Conservation (phyloP, 768 basidiomycete genomes). For the Terana coerulea region DNA sequence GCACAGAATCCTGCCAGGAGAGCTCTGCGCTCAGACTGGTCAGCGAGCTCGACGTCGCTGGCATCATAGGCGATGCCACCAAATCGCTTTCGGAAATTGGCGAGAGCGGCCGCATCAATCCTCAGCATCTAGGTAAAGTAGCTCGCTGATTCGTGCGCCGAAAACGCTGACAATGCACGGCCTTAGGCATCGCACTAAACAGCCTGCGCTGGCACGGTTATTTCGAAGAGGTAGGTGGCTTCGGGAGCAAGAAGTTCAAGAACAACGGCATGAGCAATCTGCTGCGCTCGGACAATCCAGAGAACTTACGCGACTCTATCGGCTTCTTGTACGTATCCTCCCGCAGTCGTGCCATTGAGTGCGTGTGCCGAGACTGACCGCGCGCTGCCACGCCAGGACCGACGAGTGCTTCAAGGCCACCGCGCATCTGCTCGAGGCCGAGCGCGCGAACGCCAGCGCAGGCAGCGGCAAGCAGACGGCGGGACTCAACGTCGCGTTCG, state of each 20-base stretch:
- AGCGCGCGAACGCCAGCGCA: not conserved
- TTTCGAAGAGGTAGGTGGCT: conserved; percentile 11
- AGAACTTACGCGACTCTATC: conserved; percentile 6
- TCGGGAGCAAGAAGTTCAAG: conserved; percentile 7
- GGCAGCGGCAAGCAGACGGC: not conserved
- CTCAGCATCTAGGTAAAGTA: conserved; percentile 5
- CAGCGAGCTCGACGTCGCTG: conserved; percentile 5
- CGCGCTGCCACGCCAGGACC: not conserved
- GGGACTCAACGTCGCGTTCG: conserved; percentile 12
- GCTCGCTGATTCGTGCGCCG: not conserved
- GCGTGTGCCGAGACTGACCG: not conserved
- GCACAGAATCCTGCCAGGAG: conserved; percentile 12
- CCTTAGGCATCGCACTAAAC: conserved; percentile 12
- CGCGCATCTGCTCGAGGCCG: not conserved
- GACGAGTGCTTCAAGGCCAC: conserved; percentile 14
- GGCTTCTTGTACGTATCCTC: conserved; percentile 13
- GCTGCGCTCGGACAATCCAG: not conserved
- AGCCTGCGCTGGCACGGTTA: conserved; percentile 8
- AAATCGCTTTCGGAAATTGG: conserved; percentile 4
- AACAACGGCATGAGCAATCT: conserved; percentile 9
- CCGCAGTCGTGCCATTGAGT: too few relatives aligned
- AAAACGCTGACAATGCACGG: not conserved
- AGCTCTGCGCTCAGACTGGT: conserved; percentile 10
- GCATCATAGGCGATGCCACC: conserved; percentile 7
- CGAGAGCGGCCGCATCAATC: not conserved